These are phyloP conservation scores for Exophiala oligosperma DNA, from an alignment of 2,329 filamentous ascomycete genomes.

Conservation along the genomic window DNA sequence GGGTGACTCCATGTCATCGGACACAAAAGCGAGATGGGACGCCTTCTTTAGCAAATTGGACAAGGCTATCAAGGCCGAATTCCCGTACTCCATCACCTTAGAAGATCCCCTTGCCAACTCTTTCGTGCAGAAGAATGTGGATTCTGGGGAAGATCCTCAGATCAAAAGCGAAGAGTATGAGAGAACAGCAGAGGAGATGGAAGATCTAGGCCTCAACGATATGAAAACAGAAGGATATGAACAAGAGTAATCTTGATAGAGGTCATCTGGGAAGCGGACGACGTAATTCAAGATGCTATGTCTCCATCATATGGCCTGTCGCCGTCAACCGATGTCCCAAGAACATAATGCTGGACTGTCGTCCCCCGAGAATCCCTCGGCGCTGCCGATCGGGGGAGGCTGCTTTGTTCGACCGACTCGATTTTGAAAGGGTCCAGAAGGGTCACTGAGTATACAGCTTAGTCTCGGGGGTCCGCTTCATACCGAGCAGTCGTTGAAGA, in stretches of 20 bases:
- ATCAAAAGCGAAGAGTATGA: constrained; percentile 81
- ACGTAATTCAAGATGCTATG: neutral
- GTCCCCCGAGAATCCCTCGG: no score
- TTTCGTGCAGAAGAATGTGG: constrained; percentile 85
- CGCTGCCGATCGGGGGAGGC: no score
- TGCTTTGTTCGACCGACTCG: no score
- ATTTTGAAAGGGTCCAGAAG: no score
- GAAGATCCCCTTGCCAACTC: constrained; percentile 88
- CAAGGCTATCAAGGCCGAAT: constrained; percentile 74
- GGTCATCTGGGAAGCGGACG: neutral
- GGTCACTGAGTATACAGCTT: no score
- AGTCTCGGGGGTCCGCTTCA: no score
- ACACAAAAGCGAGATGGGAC: constrained; percentile 72
- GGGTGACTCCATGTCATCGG: constrained; percentile 74
- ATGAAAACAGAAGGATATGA: constrained; percentile 93
- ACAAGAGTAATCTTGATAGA: constrained; percentile 43
- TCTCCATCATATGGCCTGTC: no score
- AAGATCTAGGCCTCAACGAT: constrained; percentile 84
- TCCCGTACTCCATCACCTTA: constrained; percentile 78
- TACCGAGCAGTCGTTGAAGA: no score
- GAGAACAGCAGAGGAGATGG: constrained; percentile 87
- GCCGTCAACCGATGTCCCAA: no score
- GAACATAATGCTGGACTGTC: no score
- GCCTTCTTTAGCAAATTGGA: constrained; percentile 77
- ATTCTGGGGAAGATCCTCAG: constrained; percentile 69